phyloP scores from a whole-genome alignment of 2,329 filamentous ascomycete species.

The Exophiala alcalophila region DNA sequence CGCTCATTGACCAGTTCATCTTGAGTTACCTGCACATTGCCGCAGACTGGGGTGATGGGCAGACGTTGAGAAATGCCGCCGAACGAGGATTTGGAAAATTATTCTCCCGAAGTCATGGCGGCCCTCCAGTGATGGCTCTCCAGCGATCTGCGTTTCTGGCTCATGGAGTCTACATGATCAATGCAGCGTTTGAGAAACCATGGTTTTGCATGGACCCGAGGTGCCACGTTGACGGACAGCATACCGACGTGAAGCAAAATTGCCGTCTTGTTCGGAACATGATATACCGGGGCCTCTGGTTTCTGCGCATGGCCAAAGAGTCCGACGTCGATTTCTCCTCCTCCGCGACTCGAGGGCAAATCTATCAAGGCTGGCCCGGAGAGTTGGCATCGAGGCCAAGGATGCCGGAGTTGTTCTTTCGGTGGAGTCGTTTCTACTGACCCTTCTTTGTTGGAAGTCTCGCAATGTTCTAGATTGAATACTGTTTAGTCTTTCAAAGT shows the following conservation, averaged over 20 bases:
- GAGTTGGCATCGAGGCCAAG: too few species aligned
- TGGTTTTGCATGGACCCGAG: constrained; percentile 1
- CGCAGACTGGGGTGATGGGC: too few species aligned
- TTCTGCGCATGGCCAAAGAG: not conserved
- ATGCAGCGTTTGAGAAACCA: constrained; percentile 6
- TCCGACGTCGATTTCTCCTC: not conserved
- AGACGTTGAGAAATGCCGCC: too few species aligned
- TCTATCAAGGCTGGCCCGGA: too few species aligned
- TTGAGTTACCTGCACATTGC: too few species aligned
- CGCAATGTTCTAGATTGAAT: too few species aligned
- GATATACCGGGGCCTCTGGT: constrained; percentile 4
- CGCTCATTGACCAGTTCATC: too few species aligned
- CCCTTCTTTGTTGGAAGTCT: too few species aligned
- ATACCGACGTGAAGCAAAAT: constrained; percentile 3
- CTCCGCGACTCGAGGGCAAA: too few species aligned
- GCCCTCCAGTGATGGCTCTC: not conserved
- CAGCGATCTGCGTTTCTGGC: constrained; percentile 10
- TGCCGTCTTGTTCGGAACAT: constrained; percentile 5
- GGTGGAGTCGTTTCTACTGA: too few species aligned
- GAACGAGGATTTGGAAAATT: not conserved
- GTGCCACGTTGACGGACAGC: constrained; percentile 3
- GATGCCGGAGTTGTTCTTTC: too few species aligned
- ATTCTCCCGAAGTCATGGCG: not conserved
- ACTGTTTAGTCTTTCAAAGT: too few species aligned
- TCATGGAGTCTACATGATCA: constrained; percentile 6